Evolutionary conservation across 2,329 filamentous ascomycete genomes (phyloP).

Genomic region (Claviceps sp.): DNA sequence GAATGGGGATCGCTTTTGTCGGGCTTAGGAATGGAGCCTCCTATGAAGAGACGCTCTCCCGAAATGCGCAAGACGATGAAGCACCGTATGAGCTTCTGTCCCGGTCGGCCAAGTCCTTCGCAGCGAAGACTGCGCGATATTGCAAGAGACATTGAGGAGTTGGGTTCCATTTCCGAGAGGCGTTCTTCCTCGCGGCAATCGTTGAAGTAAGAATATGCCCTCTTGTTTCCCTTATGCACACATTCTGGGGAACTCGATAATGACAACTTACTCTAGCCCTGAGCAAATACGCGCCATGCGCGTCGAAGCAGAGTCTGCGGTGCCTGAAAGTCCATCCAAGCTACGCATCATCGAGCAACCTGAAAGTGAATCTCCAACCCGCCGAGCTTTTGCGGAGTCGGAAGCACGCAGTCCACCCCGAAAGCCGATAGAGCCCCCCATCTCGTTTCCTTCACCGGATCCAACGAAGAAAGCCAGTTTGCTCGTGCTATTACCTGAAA

Average conservation of each 20-base stretch:
- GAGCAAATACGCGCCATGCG: conserved; percentile 51
- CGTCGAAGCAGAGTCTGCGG: conserved; percentile 44
- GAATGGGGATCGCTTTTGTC: conserved; percentile 57
- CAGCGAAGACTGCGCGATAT: conserved; percentile 44
- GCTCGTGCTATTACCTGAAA: conserved; percentile 14
- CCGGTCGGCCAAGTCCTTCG: conserved; percentile 31
- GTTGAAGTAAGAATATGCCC: conserved; percentile 40
- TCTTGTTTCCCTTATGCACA: conserved; percentile 3
- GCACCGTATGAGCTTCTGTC: conserved; percentile 27
- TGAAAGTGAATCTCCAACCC: conserved; percentile 38
- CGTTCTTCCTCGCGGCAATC: conserved; percentile 55
- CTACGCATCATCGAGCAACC: conserved; percentile 45
- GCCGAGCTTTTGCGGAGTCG: conserved; percentile 6
- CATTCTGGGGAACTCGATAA: neutral
- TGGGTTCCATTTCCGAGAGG: conserved; percentile 50
- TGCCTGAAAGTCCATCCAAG: conserved; percentile 51
- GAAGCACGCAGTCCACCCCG: conserved; percentile 12
- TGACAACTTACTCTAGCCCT: conserved; percentile 25
- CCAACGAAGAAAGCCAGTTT: conserved; percentile 8
- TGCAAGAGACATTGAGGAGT: conserved; percentile 38
- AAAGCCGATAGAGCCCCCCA: conserved; percentile 17
- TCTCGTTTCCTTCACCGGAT: conserved; percentile 18
- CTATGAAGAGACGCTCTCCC: conserved; percentile 33
- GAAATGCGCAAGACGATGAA: conserved; percentile 27
- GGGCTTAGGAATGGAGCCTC: conserved; percentile 48